Evolutionary conservation across 106 monocot genomes (phyloP).

Genomic region (Dendrobium catenatum): DNA sequence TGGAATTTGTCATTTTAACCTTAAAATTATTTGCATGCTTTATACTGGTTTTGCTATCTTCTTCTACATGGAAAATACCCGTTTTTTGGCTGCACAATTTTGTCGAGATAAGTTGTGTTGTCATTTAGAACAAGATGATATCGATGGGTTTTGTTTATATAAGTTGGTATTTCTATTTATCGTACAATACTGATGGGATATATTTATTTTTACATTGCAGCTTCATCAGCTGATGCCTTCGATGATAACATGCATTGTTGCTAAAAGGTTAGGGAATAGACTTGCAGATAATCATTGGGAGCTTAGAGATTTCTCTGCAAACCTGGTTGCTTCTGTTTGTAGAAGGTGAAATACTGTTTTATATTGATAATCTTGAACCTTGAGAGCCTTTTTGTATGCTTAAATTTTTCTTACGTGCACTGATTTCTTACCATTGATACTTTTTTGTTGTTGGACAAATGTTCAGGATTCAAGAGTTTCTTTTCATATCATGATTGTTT

Average conservation of each 20-base stretch:
- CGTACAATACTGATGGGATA: background rate
- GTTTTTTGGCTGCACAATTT: background rate
- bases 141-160: background rate
- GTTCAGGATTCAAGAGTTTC: background rate
- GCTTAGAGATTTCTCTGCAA: slow-evolving; percentile 89
- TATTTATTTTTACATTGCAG: slow-evolving; percentile 34
- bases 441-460: background rate
- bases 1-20: background rate
- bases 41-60: background rate
- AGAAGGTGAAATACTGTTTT: slow-evolving; percentile 46
- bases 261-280: slow-evolving; percentile 79
- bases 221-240: slow-evolving; percentile 99
- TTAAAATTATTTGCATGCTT: background rate
- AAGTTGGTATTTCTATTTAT: background rate
- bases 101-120: background rate
- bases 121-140: background rate
- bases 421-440: background rate
- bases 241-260: slow-evolving; percentile 94
- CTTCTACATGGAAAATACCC: background rate
- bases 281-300: slow-evolving; percentile 95
- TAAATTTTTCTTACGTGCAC: slow-evolving; percentile 2
- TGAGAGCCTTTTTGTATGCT: background rate
- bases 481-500: background rate
- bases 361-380: background rate
- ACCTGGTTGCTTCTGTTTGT: slow-evolving; percentile 81